These are phyloP conservation scores for Talaromyces atroroseus DNA, from an alignment of 2,329 filamentous ascomycete species.

Conservation along the genomic window DNA sequence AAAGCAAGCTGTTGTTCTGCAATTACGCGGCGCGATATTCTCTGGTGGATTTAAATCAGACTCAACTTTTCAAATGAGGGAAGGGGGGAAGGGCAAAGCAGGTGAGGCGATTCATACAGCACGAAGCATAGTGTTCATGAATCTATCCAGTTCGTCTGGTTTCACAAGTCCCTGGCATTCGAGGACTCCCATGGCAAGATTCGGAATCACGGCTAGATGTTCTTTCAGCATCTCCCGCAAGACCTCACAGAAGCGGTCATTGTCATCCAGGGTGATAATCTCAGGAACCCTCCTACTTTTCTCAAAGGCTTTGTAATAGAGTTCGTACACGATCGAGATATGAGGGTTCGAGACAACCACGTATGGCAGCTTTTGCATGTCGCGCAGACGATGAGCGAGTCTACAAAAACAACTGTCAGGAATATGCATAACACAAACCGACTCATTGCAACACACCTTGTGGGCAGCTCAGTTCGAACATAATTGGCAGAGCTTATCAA, in stretches of 20 bases:
- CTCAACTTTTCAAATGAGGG: not conserved
- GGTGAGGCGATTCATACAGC: conserved; percentile 55
- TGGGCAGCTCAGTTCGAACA: conserved; percentile 88
- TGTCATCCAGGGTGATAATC: conserved; percentile 80
- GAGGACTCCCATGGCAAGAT: conserved; percentile 87
- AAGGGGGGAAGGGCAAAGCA: not conserved
- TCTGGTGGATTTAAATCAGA: conserved; percentile 43
- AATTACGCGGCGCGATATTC: conserved; percentile 92
- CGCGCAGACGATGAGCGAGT: conserved; percentile 86
- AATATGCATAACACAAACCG: not conserved
- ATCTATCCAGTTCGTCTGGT: conserved; percentile 74
- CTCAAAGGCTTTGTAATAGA: conserved; percentile 97
- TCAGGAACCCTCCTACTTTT: conserved; percentile 77
- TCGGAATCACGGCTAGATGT: conserved; percentile 89
- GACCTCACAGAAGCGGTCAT: conserved; percentile 76
- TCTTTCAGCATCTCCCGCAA: conserved; percentile 75
- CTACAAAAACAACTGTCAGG: conserved; percentile 39
- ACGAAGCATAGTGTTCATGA: conserved; percentile 90
- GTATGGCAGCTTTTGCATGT: conserved; percentile 95
- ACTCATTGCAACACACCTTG: conserved; percentile 50
- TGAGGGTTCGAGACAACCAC: conserved; percentile 94
- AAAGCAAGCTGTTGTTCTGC: conserved; percentile 94
- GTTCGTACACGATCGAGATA: conserved; percentile 89
- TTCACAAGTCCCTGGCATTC: conserved; percentile 82
- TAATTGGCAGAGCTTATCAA: conserved; percentile 95